Percentiles rank a stretch among this genome's conserved stretches.
These are phyloP conservation scores for Ceratobasidium sp. DNA, from an alignment of 1,284 basidiomycete species.

Conservation along the genomic window DNA sequence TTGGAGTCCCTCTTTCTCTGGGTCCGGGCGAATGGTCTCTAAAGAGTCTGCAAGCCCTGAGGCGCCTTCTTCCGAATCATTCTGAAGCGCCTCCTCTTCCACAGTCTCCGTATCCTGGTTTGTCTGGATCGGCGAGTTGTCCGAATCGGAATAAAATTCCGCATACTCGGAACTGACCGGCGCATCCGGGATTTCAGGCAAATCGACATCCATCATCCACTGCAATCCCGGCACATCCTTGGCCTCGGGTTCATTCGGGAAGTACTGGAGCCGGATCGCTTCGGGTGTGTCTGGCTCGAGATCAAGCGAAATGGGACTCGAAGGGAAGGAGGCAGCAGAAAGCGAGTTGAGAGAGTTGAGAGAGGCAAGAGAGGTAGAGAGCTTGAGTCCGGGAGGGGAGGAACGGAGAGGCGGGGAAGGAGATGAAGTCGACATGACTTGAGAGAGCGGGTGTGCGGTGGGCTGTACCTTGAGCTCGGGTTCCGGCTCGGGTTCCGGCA, in stretches of 20 bases:
- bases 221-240: conserved; percentile 77
- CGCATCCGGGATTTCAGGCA: conserved; percentile 45
- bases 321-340: background rate
- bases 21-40: background rate
- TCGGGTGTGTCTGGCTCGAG: conserved; percentile 76
- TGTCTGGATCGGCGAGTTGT: background rate
- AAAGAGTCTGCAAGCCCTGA: background rate
- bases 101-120: conserved; percentile 6
- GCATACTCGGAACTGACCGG: conserved; percentile 2
- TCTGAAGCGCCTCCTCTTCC: background rate
- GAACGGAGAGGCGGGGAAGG: conserved; percentile 16
- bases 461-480: background rate
- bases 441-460: conserved; percentile 38
- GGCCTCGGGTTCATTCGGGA: conserved; percentile 73
- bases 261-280: conserved; percentile 85
- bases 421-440: conserved; percentile 26
- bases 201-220: conserved; percentile 70
- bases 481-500: conserved; percentile 2
- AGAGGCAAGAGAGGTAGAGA: conserved; percentile 8
- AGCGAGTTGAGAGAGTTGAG: conserved; percentile 22
- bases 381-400: conserved; percentile 27
- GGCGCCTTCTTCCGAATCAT: conserved; percentile 50
- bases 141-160: background rate
- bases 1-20: background rate
- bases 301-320: conserved; percentile 20